Base-by-base conservation (phyloP, 1,284 basidiomycete genomes). In the Pseudozyma sp. region DNA sequence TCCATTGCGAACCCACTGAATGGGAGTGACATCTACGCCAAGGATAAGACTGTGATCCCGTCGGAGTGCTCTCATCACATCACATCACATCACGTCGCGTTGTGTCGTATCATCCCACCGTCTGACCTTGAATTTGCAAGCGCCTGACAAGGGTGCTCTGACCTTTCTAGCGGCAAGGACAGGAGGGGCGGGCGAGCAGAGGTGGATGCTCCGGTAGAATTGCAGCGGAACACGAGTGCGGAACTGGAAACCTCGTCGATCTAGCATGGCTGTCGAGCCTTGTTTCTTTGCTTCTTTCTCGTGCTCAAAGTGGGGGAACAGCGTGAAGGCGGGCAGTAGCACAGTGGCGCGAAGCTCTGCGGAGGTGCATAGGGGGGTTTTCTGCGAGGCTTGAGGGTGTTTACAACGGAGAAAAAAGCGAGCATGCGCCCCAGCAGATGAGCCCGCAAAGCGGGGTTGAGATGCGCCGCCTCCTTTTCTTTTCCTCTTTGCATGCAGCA, bases 201-300 rank as follows among this genome's bases (percentile, higher is more conserved):
- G 16, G 40, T 4, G 24, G 24, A 24, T 24, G 24, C 24, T 24
- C 24, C 24, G 4, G 24, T 24, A 24, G 24, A 24, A 24, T 24
- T 24, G 31, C 48, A 53, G 42, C 43, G 34, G 14, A 29, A 10
- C 3, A 7, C 33, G 31, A 46, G 14, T 45, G 63, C 63, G 56
- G 63, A 65, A 52, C n/a, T 29, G 37, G 34, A 48, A 50, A 33
- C 17, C 14, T 17, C 16, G 63, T 54, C 63, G 63, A 65, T 65
- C 63, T 59, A 39, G 50, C 51, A 65, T 56, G 55, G 51, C 33
- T 58, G 54, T 54, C 50, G 54, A 49, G 50, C 48, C 37, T 24
- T 19, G 10, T 13, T 30, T n/a, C 33, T n/a, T 42, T n/a, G 7
- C 7, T 13, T 17, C n/a, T n/a, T 50, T 39, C 42, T 42, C 17